Conservation (phyloP, 768 basidiomycete genomes). For the Boletus pseudo-olivaceus region DNA sequence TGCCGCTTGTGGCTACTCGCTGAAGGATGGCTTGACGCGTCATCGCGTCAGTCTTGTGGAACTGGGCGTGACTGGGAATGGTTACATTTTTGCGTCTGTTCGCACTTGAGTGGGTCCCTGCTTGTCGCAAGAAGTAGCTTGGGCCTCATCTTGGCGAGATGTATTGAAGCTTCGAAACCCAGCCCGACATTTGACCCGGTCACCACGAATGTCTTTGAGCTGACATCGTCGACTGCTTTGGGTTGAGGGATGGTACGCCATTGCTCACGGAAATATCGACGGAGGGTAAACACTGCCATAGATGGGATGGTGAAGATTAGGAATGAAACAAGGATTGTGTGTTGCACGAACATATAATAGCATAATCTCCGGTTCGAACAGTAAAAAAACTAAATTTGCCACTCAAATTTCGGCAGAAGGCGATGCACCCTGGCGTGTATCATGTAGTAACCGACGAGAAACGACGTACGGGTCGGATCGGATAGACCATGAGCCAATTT, state of each 20-base stretch:
- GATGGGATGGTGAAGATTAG: background rate
- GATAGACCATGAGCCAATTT: no score
- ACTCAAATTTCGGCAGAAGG: no score
- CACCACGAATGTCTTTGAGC: conserved; percentile 48
- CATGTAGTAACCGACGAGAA: no score
- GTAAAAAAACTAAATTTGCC: no score
- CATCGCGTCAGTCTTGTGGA: background rate
- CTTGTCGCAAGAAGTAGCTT: conserved; percentile 34
- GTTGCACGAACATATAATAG: no score
- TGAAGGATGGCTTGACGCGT: conserved; percentile 14
- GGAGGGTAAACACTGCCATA: conserved; percentile 14
- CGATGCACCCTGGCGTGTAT: no score
- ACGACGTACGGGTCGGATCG: no score
- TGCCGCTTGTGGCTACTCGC: conserved; percentile 4
- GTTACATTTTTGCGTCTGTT: conserved; percentile 19
- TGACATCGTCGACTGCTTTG: conserved; percentile 30
- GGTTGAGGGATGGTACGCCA: conserved; percentile 17
- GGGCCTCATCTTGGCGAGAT: conserved; percentile 32
- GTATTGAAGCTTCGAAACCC: conserved; percentile 29
- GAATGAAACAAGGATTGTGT: background rate
- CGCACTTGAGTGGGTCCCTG: conserved; percentile 28
- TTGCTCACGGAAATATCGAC: conserved; percentile 24
- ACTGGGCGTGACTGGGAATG: background rate
- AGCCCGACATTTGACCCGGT: conserved; percentile 47
- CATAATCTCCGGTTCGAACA: no score